Evolutionary conservation across 495 filamentous ascomycete genomes (phyloP), one percentile per base, ranked within the genome.

Genomic region (Annulohypoxylon nitens): DNA sequence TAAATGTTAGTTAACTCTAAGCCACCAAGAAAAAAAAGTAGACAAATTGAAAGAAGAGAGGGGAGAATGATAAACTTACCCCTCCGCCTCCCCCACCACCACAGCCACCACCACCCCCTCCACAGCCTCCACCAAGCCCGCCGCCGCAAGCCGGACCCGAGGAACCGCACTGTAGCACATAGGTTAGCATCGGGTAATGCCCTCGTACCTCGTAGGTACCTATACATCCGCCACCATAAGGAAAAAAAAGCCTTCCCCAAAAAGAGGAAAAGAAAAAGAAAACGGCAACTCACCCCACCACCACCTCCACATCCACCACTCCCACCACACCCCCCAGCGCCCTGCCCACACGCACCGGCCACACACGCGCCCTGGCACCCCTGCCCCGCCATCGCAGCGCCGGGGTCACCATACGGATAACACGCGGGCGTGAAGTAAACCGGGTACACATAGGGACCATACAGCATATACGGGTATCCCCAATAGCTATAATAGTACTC

Each of bases 321-420:
- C 5, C 79, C 79, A 14, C 81, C 82, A 2, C 75, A 76, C 20
- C 86, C 86, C 66, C 83, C 85, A 71, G 86, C 86, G 9, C 80
- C 78, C 1, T 88, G 86, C 41, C 85, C 85, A 12, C 88, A 86
- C n/a, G 84, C 87, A 1, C 78, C 85, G 12, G 82, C 88, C 0
- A 83, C 86, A 78, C 76, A 59, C 10, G 76, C 81, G 12, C 78
- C 81, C 66, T 78, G 79, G 4, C 70, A 76, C 0, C 82, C 82
- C 81, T 86, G 62, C 82, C 90, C 76, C 73, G 83, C 77, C 77
- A 84, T 53, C 85, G 90, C 36, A 80, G 86, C 33, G 69, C 85
- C 79, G 83, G 91, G 67, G 80, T 88, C 61, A 83, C 75, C 72
- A 33, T 87, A 54, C 86, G 83, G 73, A 70, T 77, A 76, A 81